A percentile compares a stretch with the other conserved stretches of the same genome.
phyloP scores from a whole-genome alignment of 805 yeast species.

The Kazachstania viticola region DNA sequence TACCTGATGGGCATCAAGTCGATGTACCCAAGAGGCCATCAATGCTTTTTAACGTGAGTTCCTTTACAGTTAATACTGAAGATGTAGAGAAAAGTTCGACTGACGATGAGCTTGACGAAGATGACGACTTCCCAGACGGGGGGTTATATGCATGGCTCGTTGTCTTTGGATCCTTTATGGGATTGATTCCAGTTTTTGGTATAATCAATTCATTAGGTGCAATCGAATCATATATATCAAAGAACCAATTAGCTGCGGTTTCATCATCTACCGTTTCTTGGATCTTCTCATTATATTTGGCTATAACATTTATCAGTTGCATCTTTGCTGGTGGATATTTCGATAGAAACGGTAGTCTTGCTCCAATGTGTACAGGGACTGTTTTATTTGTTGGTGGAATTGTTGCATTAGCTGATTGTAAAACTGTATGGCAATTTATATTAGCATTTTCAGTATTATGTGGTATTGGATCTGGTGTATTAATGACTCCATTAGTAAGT shows the following conservation, averaged over 20 bases:
- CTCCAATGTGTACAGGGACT: constrained; percentile 35
- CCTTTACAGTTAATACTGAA: no score
- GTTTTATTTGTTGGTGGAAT: constrained; percentile 39
- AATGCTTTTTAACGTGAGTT: no score
- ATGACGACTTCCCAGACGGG: constrained; percentile 38
- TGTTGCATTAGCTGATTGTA: constrained; percentile 46
- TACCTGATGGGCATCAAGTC: no score
- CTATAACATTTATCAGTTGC: constrained; percentile 41
- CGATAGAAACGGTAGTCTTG: constrained; percentile 46
- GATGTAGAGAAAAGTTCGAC: no score
- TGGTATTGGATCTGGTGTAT: constrained; percentile 50
- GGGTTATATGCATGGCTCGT: constrained; percentile 47
- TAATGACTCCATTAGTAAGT: constrained; percentile 50
- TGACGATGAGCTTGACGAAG: no score
- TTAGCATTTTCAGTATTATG: constrained; percentile 43
- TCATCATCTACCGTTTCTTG: constrained; percentile 46
- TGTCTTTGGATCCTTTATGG: constrained; percentile 49
- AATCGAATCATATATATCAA: constrained; percentile 46
- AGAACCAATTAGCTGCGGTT: constrained; percentile 40
- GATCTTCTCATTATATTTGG: constrained; percentile 54
- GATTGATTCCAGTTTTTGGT: constrained; percentile 49
- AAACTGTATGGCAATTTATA: constrained; percentile 46
- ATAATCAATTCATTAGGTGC: constrained; percentile 54
- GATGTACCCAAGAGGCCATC: no score
- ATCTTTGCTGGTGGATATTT: constrained; percentile 48